Evolutionary conservation across 2,329 filamentous ascomycete species (phyloP).

Genomic region (Pochonia chlamydosporia): DNA sequence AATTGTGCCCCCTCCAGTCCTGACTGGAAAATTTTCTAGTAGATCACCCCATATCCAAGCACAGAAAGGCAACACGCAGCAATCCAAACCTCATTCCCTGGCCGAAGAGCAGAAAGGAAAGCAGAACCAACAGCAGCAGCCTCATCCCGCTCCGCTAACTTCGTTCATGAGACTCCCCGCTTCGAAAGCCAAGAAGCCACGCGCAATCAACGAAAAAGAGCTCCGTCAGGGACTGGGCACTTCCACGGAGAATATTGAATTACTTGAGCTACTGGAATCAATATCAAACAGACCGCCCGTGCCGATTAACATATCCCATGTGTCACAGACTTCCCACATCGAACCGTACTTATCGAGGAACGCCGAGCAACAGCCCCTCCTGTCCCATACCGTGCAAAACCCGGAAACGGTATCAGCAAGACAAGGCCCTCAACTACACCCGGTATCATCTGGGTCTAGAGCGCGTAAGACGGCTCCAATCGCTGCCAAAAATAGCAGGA

Average conservation of each 20-base stretch:
- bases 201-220: slow-evolving; percentile 18
- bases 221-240: slow-evolving; percentile 34
- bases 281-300: slow-evolving; percentile 27
- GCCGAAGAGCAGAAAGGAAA: slow-evolving; percentile 6
- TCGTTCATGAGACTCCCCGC: slow-evolving; percentile 75
- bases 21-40: slow-evolving; percentile 56
- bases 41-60: slow-evolving; percentile 63
- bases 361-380: slow-evolving; percentile 41
- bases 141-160: slow-evolving; percentile 74
- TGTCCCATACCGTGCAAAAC: slow-evolving; percentile 42
- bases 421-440: slow-evolving; percentile 58
- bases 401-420: slow-evolving; percentile 45
- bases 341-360: slow-evolving; percentile 43
- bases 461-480: slow-evolving; percentile 49
- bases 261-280: slow-evolving; percentile 68
- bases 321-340: slow-evolving; percentile 26
- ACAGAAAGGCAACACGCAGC: slow-evolving; percentile 33
- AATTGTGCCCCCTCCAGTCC: slow-evolving; percentile 64
- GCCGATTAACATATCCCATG: slow-evolving; percentile 37
- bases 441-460: slow-evolving; percentile 41
- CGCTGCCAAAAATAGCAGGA: slow-evolving; percentile 56
- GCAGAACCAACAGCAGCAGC: slow-evolving; percentile 21
- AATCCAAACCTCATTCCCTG: slow-evolving; percentile 12
- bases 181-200: slow-evolving; percentile 43
- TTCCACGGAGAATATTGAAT: slow-evolving; percentile 49